Percentiles rank a stretch among this genome's conserved stretches.
phyloP scores from a whole-genome alignment of 2,329 filamentous ascomycete genomes.

The Colletotrichum theobromicola region DNA sequence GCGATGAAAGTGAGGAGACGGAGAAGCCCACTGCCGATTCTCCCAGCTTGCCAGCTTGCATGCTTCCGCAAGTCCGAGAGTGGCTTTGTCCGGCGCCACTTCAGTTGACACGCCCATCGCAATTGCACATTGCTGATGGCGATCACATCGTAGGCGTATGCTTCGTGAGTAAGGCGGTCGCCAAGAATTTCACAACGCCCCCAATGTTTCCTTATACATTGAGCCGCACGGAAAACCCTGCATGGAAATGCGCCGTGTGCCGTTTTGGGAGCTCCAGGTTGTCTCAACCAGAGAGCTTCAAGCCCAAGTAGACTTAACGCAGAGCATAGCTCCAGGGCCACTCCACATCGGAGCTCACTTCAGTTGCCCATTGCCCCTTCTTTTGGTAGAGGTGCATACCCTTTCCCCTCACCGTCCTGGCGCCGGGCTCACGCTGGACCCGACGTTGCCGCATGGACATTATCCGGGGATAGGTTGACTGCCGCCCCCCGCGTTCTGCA shows the following conservation, averaged over 20 bases:
- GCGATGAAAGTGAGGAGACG: background rate
- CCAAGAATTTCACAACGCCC: background rate
- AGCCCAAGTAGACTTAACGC: background rate
- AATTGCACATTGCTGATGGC: background rate
- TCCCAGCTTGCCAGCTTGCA: background rate
- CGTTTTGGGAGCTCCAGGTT: constrained; percentile 3
- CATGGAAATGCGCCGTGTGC: background rate
- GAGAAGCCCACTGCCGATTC: constrained; percentile 1
- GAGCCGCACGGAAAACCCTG: constrained; percentile 3
- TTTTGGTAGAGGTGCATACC: background rate
- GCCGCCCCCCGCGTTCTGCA: constrained; percentile 14
- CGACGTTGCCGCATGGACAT: constrained; percentile 7
- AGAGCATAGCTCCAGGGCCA: background rate
- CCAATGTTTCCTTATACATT: background rate
- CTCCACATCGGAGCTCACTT: background rate
- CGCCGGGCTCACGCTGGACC: background rate
- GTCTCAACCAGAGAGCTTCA: background rate
- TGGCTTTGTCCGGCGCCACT: background rate
- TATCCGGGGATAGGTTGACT: background rate
- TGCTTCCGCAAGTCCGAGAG: constrained; percentile 11
- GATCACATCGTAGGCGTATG: background rate
- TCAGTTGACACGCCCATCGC: background rate
- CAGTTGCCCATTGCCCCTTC: background rate
- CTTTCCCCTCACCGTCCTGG: background rate
- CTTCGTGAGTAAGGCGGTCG: background rate